Evolutionary conservation across 345 rosid genomes (phyloP).

Genomic region (Aegle marmelos): DNA sequence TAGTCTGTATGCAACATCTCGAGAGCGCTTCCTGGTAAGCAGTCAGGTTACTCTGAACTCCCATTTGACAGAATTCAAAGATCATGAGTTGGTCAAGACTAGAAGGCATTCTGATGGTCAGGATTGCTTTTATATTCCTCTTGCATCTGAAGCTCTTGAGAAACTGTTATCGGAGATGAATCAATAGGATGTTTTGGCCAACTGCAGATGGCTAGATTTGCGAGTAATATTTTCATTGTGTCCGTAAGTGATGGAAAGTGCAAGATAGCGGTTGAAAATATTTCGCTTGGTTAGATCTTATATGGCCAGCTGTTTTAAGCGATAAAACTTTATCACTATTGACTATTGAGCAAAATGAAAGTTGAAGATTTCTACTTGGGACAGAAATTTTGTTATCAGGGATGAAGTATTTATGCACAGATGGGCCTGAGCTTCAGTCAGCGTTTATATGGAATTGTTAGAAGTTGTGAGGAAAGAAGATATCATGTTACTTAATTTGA

Average conservation of each 20-base stretch:
- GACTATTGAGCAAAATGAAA: neutral
- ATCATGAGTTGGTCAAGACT: conserved; percentile 85
- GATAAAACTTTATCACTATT: neutral
- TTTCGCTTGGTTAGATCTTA: neutral
- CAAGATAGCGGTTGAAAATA: neutral
- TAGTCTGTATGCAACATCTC: conserved; percentile 55
- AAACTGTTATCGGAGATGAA: conserved; percentile 63
- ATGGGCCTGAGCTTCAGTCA: too few relatives aligned
- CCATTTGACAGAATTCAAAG: conserved; percentile 90
- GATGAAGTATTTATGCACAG: too few relatives aligned
- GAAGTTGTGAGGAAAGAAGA: too few relatives aligned
- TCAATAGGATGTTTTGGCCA: conserved; percentile 21
- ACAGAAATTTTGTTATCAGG: too few relatives aligned
- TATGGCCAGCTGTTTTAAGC: neutral
- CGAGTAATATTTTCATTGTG: neutral
- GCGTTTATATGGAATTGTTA: too few relatives aligned
- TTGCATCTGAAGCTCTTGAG: conserved; percentile 58
- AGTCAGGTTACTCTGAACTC: conserved; percentile 85
- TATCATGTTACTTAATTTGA: too few relatives aligned
- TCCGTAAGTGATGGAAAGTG: neutral
- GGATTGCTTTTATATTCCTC: conserved; percentile 80
- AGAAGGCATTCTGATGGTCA: conserved; percentile 77
- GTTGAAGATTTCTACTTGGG: neutral
- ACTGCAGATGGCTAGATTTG: neutral
- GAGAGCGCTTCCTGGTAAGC: conserved; percentile 88